Base-by-base conservation (phyloP, 805 yeast species). In the Hanseniaspora vineae region DNA sequence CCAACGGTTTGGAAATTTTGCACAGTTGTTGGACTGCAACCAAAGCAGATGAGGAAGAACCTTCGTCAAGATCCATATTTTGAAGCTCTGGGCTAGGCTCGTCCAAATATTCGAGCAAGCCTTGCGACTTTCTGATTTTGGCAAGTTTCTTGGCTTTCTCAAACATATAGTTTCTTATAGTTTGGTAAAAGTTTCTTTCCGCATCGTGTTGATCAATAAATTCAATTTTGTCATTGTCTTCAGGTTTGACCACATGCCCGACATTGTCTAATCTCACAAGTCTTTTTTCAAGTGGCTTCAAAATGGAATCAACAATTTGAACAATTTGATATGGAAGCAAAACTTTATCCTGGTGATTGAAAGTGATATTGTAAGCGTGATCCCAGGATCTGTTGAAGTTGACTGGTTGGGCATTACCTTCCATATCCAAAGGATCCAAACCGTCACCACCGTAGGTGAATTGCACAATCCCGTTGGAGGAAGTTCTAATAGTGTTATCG, bases 371-470 rank as follows among this genome's bases (percentile, higher is more conserved):
- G 56, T 66, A 72, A 6, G 96, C 81, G 64, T 92, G 98, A 52
- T 81, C 88, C 99, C 99, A 92, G 20, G 95, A 86, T 61, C 97
- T 79, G 48, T 72, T 73, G 63, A 92, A 90, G 62, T 94, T 88
- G 35, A 92, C 98, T 0, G 99, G 98, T 57, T 72, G 78, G 1
- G 97, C 96, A 66, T 94, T 96, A 55, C 98, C 98, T 68, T 94
- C 99, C 98, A 92, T 92, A 66, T 90, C 97, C 61, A 86, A 73
- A 2, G 99, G 99, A 71, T 92, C 99, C 53, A 92, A 75, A 44
- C 97, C 96, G 66, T 92, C 99, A 53, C 97, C 98, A 66, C 99
- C 99, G 61, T 92, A 92, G 35, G 87, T 85, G 67, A 92, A 92
- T 67, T 92, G 99, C 15, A 92, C 98, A 61, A 92, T 86, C 66